Evolutionary conservation across 2,329 filamentous ascomycete genomes (phyloP).

Genomic region (Calonectria naviculata): DNA sequence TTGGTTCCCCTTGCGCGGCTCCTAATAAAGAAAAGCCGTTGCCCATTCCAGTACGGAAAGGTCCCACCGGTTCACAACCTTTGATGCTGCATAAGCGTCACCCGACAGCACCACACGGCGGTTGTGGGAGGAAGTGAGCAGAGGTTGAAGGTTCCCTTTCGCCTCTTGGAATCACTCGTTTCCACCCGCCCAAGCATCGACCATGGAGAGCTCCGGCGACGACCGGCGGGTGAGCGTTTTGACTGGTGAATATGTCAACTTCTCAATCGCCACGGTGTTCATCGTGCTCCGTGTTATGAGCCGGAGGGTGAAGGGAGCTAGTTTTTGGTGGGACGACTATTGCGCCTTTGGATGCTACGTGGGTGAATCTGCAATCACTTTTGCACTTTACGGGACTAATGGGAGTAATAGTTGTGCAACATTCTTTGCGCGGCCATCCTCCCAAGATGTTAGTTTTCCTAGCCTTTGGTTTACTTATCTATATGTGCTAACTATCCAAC

Average conservation of each 20-base stretch:
- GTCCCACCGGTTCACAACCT: background rate
- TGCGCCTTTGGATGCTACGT: constrained; percentile 36
- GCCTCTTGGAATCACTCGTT: background rate
- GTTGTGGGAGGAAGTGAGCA: background rate
- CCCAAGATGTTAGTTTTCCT: constrained; percentile 23
- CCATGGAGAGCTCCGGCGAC: background rate
- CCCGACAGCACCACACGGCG: background rate
- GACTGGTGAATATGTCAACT: constrained; percentile 34
- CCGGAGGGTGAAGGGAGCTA: constrained; percentile 22
- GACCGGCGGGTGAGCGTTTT: constrained; percentile 24
- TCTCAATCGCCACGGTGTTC: constrained; percentile 30
- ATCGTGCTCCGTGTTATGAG: constrained; percentile 30
- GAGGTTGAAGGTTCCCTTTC: background rate
- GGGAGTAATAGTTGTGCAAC: constrained; percentile 16
- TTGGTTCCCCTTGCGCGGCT: background rate
- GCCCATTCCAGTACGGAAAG: background rate
- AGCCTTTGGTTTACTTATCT: background rate
- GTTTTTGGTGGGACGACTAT: constrained; percentile 39
- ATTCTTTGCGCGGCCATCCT: constrained; percentile 28
- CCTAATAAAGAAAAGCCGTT: constrained; percentile 3
- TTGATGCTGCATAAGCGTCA: background rate
- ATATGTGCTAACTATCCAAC: constrained; percentile 6
- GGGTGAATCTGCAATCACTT: background rate
- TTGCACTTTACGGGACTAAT: background rate
- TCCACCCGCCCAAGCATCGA: background rate